Base-by-base conservation (phyloP, 2,329 filamentous ascomycete species). In the Colletotrichum australisinense region DNA sequence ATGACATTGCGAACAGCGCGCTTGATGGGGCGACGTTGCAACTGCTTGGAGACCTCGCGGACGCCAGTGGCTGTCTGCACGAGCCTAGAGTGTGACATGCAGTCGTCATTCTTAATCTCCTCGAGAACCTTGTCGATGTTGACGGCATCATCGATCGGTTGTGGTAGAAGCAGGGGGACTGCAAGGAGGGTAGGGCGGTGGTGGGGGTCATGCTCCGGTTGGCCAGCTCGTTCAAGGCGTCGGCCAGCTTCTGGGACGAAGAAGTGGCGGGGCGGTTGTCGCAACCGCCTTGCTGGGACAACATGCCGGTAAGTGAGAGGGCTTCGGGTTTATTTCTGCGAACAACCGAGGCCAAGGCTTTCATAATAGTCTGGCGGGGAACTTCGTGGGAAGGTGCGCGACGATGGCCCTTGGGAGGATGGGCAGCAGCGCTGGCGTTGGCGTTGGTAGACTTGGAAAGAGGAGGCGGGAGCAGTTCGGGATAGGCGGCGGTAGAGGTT, bases 81-180 rank as follows among this genome's bases (percentile, higher is more conserved):
- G 55, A 99, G 90, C 67, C 95, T 92, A 11, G 95, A 98, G 84
- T 98, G 97, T 42, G 95, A 98, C 87, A 98, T 93, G 83, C 91
- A 95, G 78, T 97, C 95, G 77, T 97, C 93, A 67, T 92, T 93
- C 80, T 93, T 93, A 79, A 98, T 97, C 84, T 99, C 97, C 80
- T 98, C 95, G 7, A 99, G 88, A 6, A 99, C 95, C 83, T 94
- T 97, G 77, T 97, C 94, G 72, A 98, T 95, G 82, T 99, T 95
- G 78, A 99, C 95, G 9, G 95, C 94, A 81, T 98, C 95, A 78
- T 98, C 97, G 80, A 99, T 75, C 96, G 92, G 84, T 97, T 94
- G 84, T 99, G 97, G 85, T 98, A 98, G 85, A 97, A 99, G 86
- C 97, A 99, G 16, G 97, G 97, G 57, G 95, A 98, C 78, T 96